Percentiles rank a stretch among this genome's conserved stretches.
Conservation (phyloP, 1,139 yeast species). For the Debaryomyces sp. region DNA sequence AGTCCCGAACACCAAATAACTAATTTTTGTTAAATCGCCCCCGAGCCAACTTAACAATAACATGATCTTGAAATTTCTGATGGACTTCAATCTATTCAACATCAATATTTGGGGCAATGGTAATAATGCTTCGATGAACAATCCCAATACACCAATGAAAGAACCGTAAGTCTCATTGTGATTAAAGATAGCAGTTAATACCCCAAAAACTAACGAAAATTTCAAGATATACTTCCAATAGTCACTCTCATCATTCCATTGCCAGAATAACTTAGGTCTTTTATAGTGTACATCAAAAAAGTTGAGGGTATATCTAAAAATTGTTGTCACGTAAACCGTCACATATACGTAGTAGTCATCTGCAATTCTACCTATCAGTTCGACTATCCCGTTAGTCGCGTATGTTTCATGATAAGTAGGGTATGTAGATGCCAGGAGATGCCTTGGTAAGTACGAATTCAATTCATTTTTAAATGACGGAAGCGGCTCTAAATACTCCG, state of each 20-base stretch:
- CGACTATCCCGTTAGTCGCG: slow-evolving; percentile 10
- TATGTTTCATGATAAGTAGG: slow-evolving; percentile 17
- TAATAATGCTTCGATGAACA: slow-evolving; percentile 76
- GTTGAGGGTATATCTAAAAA: slow-evolving; percentile 40
- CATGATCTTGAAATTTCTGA: slow-evolving; percentile 77
- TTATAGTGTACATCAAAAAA: slow-evolving; percentile 71
- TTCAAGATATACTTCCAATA: slow-evolving; percentile 69
- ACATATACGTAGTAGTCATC: slow-evolving; percentile 25
- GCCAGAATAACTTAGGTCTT: slow-evolving; percentile 79
- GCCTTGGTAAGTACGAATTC: slow-evolving; percentile 23
- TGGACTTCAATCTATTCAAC: slow-evolving; percentile 65
- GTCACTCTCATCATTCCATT: slow-evolving; percentile 64
- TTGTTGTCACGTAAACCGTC: slow-evolving; percentile 14
- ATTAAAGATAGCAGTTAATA: slow-evolving; percentile 50
- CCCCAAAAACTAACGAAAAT: slow-evolving; percentile 45
- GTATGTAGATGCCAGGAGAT: slow-evolving; percentile 17
- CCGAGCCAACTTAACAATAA: slow-evolving; percentile 83
- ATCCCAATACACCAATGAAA: slow-evolving; percentile 70
- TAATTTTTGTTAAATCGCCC: slow-evolving; percentile 80
- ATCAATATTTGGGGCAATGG: slow-evolving; percentile 88
- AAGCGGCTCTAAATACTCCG: slow-evolving; percentile 41
- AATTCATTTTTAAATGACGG: slow-evolving; percentile 35
- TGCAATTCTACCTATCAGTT: slow-evolving; percentile 18
- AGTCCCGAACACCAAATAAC: slow-evolving; percentile 74
- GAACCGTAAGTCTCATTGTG: slow-evolving; percentile 48